A percentile compares a stretch with the other conserved stretches of the same genome.
These are phyloP conservation scores for Penicillium sp. DNA, from an alignment of 2,329 filamentous ascomycete genomes.

Conservation along the genomic window DNA sequence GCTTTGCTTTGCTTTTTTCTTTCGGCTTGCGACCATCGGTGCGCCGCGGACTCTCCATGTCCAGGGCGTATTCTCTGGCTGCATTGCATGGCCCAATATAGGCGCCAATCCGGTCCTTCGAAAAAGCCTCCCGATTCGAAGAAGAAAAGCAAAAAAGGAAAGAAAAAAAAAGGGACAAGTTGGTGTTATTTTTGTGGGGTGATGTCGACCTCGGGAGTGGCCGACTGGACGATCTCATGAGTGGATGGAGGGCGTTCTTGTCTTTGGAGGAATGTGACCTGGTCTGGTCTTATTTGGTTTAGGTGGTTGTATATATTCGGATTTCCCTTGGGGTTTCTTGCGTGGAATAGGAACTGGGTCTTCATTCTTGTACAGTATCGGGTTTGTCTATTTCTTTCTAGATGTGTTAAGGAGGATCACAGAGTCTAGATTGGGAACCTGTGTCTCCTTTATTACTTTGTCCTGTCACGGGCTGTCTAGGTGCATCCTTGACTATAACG, in stretches of 20 bases:
- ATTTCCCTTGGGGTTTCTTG: not conserved
- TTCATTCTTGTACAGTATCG: slow-evolving; percentile 5
- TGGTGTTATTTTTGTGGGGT: not conserved
- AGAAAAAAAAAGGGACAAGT: not conserved
- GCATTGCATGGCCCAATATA: not conserved
- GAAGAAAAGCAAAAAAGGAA: not conserved
- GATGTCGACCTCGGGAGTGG: not conserved
- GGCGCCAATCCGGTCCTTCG: not conserved
- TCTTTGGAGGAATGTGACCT: not conserved
- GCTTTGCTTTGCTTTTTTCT: not conserved
- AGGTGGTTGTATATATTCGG: not conserved
- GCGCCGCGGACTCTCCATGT: not conserved
- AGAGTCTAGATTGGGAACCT: not conserved
- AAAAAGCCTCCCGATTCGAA: not conserved
- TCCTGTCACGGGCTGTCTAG: not conserved
- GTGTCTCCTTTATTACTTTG: not conserved
- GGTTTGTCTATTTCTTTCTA: not conserved
- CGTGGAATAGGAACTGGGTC: not conserved
- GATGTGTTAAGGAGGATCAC: not conserved
- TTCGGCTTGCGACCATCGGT: slow-evolving; percentile 6
- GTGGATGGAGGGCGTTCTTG: slow-evolving; percentile 1
- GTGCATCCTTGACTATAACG: not conserved
- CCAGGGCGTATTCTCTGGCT: not conserved
- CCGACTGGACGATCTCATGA: slow-evolving; percentile 1
- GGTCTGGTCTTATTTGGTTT: not conserved